phyloP scores from a whole-genome alignment of 2,329 filamentous ascomycete species.

The Colletotrichum sp. region DNA sequence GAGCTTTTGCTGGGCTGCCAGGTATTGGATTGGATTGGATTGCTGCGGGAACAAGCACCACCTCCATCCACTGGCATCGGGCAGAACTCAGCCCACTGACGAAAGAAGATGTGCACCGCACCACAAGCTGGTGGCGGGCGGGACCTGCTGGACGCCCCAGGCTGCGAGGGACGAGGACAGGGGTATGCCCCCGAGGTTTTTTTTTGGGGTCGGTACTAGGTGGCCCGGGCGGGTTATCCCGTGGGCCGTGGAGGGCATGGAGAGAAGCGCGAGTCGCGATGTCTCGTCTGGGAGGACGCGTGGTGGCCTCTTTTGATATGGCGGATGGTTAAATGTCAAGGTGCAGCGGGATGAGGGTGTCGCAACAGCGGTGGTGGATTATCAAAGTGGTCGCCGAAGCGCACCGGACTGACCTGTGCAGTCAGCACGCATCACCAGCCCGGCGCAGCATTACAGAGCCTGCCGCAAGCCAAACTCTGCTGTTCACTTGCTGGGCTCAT shows the following conservation, averaged over 20 bases:
- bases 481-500: neutral
- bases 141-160: constrained; percentile 7
- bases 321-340: neutral
- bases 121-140: neutral
- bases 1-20: neutral
- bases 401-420: neutral
- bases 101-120: constrained; percentile 1
- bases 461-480: neutral
- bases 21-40: neutral
- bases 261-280: constrained; percentile 15
- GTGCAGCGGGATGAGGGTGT: neutral
- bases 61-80: neutral
- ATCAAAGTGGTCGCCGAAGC: neutral
- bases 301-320: neutral
- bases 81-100: constrained; percentile 13
- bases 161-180: constrained; percentile 2
- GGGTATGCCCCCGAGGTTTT: constrained; percentile 15
- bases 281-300: constrained; percentile 2
- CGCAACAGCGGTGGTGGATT: neutral
- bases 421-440: neutral
- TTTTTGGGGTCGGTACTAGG: constrained; percentile 1
- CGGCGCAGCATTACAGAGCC: neutral
- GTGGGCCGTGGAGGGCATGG: constrained; percentile 12
- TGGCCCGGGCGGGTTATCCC: constrained; percentile 20
- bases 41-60: neutral